Percentiles rank a stretch among this genome's conserved stretches.
These are phyloP conservation scores for Bruguiera hainesii DNA, from an alignment of 441 rosid species.

Conservation along the genomic window DNA sequence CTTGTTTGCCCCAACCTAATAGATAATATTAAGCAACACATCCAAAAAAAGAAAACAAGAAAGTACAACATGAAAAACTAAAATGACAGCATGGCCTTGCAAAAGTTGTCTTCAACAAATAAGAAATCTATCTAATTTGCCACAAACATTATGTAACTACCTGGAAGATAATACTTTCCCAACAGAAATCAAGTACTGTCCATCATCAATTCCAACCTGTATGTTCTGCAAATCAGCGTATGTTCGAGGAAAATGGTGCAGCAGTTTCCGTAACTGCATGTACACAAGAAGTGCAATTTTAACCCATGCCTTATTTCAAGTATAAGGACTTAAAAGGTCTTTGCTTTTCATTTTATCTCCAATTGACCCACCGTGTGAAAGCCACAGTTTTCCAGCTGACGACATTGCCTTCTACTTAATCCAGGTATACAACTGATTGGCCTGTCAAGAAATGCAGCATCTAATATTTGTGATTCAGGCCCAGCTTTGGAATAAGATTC, in stretches of 20 bases:
- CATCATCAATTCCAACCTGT: slow-evolving; percentile 73
- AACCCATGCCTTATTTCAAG: slow-evolving; percentile 19
- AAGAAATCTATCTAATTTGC: slow-evolving; percentile 8
- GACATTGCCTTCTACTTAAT: slow-evolving; percentile 58
- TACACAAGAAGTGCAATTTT: slow-evolving; percentile 17
- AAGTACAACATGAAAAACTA: not conserved
- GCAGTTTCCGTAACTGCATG: slow-evolving; percentile 66
- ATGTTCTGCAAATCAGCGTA: slow-evolving; percentile 93
- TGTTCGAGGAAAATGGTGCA: slow-evolving; percentile 93
- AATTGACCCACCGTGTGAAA: slow-evolving; percentile 70
- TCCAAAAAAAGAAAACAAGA: not conserved
- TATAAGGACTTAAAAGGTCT: slow-evolving; percentile 10
- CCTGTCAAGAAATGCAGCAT: slow-evolving; percentile 44
- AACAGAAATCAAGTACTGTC: slow-evolving; percentile 85
- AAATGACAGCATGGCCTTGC: not conserved
- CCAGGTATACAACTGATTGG: slow-evolving; percentile 60
- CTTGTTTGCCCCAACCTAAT: not conserved
- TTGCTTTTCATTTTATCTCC: slow-evolving; percentile 12
- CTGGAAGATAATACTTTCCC: slow-evolving; percentile 80
- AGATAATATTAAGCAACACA: not conserved
- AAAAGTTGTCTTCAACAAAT: not conserved
- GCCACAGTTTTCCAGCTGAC: slow-evolving; percentile 69
- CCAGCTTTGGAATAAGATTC: slow-evolving; percentile 22
- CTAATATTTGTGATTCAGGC: slow-evolving; percentile 18
- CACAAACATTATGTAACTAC: slow-evolving; percentile 33